These are phyloP conservation scores for Fulvia fulva DNA, from an alignment of 2,329 filamentous ascomycete species.

Conservation along the genomic window DNA sequence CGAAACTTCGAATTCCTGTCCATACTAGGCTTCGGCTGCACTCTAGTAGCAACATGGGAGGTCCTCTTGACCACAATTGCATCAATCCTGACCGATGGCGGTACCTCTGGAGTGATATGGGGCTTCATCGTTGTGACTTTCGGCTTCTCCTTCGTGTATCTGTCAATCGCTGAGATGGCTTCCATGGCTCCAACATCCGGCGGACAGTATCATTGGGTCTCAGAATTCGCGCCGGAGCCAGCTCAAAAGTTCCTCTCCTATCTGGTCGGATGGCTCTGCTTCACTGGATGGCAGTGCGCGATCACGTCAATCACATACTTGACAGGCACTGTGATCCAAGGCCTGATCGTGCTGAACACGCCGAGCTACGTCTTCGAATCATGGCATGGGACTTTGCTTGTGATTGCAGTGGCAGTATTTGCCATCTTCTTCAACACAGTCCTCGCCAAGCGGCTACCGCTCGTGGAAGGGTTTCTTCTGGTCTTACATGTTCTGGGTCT, in stretches of 20 bases:
- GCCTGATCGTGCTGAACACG: conserved; percentile 15
- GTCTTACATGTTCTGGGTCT: conserved; percentile 52
- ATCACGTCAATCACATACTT: conserved; percentile 15
- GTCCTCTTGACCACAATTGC: background rate
- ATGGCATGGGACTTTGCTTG: conserved; percentile 51
- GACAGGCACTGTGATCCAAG: conserved; percentile 17
- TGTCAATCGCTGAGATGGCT: conserved; percentile 33
- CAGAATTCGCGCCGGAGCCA: conserved; percentile 37
- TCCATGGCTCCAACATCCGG: conserved; percentile 37
- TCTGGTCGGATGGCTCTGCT: conserved; percentile 26
- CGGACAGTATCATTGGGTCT: conserved; percentile 30
- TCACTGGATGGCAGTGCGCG: conserved; percentile 19
- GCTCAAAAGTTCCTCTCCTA: conserved; percentile 42
- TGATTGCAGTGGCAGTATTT: conserved; percentile 41
- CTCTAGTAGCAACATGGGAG: conserved; percentile 24
- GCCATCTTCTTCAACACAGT: conserved; percentile 43
- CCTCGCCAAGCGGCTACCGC: conserved; percentile 41
- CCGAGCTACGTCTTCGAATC: conserved; percentile 1
- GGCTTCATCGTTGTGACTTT: conserved; percentile 33
- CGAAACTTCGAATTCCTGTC: conserved; percentile 24
- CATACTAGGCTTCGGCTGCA: conserved; percentile 23
- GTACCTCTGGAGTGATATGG: conserved; percentile 35
- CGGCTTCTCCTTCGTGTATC: conserved; percentile 33
- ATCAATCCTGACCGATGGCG: conserved; percentile 18
- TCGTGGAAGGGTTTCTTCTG: conserved; percentile 47